Evolutionary conservation across 176 grass and related monocot genomes (phyloP), one percentile per base, ranked within the genome.

Genomic region (Eragrostis nindensis): DNA sequence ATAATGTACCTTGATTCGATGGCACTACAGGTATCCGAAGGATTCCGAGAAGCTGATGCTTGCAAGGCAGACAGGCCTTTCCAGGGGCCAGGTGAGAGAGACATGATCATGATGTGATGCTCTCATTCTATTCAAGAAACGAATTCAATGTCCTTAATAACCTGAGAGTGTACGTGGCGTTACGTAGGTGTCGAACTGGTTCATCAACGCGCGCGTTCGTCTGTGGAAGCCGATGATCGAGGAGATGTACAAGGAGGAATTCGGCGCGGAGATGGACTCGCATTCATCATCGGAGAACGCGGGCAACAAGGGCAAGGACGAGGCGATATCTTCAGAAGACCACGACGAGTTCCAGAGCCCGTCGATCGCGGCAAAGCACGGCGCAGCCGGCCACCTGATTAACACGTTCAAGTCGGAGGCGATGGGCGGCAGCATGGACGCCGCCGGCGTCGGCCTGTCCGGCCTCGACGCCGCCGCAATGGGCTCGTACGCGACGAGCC

Each of bases 201-300:
- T 97, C 83, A 97, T 97, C 82, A 97, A 97, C 62, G 94, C 94
- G 17, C 83, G 94, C 1, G 94, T 97, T n/a, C 91, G 94, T 1
- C 84, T 97, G 73, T 97, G 94, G 94, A 97, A 97, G 88, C 94
- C 94, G 5, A 97, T 97, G 94, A 93, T 97, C 68, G 94, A 97
- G 85, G 94, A 97, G 62, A 97, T 97, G 94, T 97, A 93, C 86
- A 97, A 87, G 87, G 94, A 97, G 80, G 94, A 97, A 47, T 90
- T 97, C 43, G 94, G 88, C 25, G 80, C 75, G 25, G 91, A 89
- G 77, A 85, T 93, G 85, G 94, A 97, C 43, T 89, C 94, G 10
- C 88, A 97, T 72, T 97, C 94, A 47, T 91, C 91, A 24, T 97
- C 94, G 49, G 91, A 85, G 46, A 94, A 91, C 62, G 71, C 59